Evolutionary conservation across 2,329 filamentous ascomycete species (phyloP).

Genomic region (Aschersonia sp.): DNA sequence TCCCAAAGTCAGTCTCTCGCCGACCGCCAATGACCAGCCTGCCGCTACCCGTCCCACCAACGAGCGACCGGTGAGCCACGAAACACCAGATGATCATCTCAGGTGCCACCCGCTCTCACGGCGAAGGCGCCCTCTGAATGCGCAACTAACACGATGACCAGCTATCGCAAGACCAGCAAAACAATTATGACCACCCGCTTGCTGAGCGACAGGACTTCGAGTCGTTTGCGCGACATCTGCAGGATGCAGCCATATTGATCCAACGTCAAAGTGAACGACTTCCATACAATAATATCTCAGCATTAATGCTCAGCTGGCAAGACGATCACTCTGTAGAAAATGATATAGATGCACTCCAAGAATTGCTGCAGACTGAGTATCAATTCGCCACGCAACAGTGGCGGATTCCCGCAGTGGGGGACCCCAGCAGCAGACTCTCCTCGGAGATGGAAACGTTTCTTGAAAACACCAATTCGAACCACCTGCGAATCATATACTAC

Average conservation of each 20-base stretch:
- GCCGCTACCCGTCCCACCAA: slow-evolving; percentile 1
- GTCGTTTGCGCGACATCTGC: slow-evolving; percentile 50
- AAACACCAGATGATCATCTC: not conserved
- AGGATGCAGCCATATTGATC: slow-evolving; percentile 54
- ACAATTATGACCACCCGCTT: slow-evolving; percentile 24
- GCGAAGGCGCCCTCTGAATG: not conserved
- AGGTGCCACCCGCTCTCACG: not conserved
- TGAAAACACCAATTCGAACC: slow-evolving; percentile 39
- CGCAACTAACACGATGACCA: slow-evolving; percentile 1
- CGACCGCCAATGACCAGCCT: slow-evolving; percentile 15
- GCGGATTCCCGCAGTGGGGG: slow-evolving; percentile 43
- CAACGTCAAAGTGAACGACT: slow-evolving; percentile 45
- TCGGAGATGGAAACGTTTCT: slow-evolving; percentile 45
- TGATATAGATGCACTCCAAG: slow-evolving; percentile 39
- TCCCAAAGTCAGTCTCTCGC: slow-evolving; percentile 22
- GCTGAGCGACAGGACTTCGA: slow-evolving; percentile 48
- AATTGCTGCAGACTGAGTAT: slow-evolving; percentile 43
- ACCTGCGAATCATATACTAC: slow-evolving; percentile 51
- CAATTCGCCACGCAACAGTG: slow-evolving; percentile 45
- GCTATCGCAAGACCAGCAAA: slow-evolving; percentile 13
- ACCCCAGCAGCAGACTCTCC: slow-evolving; percentile 46
- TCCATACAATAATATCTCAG: slow-evolving; percentile 43
- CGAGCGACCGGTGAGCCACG: slow-evolving; percentile 4
- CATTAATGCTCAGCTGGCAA: slow-evolving; percentile 47
- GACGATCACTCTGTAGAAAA: slow-evolving; percentile 38